A percentile compares a stretch with the other conserved stretches of the same genome.
These are phyloP conservation scores for Aurifilum marmelostoma DNA, from an alignment of 2,329 filamentous ascomycete genomes.

Conservation along the genomic window DNA sequence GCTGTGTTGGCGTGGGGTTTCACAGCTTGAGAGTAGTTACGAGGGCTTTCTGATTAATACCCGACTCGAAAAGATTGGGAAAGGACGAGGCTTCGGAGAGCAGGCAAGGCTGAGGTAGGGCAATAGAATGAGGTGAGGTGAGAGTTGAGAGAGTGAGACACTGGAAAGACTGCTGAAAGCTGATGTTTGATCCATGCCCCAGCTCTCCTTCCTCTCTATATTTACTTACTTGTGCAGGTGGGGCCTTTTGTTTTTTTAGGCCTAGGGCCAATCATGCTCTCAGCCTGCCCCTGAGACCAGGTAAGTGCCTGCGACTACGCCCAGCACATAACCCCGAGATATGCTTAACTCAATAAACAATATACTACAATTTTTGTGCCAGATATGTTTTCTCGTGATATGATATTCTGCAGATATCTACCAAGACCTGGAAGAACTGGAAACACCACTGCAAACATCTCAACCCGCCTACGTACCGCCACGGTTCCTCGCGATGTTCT, in stretches of 20 bases:
- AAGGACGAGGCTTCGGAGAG: background rate
- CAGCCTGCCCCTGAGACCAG: background rate
- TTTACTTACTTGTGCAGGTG: background rate
- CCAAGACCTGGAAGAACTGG: background rate
- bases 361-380: background rate
- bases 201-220: background rate
- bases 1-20: too few species aligned
- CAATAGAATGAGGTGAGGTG: background rate
- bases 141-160: background rate
- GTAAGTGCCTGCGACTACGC: background rate
- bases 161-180: background rate
- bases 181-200: background rate
- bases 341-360: background rate
- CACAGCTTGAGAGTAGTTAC: background rate
- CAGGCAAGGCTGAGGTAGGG: background rate
- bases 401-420: conserved; percentile 4
- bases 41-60: background rate
- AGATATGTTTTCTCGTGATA: background rate
- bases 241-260: background rate
- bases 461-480: conserved; percentile 23
- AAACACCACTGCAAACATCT: background rate
- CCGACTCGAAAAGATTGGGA: too few species aligned
- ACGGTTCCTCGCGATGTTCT: conserved; percentile 49
- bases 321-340: background rate
- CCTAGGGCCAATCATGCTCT: background rate